These are phyloP conservation scores for Phytophthora rubi DNA, from an alignment of 352 stramenopile genomes.

Conservation along the genomic window DNA sequence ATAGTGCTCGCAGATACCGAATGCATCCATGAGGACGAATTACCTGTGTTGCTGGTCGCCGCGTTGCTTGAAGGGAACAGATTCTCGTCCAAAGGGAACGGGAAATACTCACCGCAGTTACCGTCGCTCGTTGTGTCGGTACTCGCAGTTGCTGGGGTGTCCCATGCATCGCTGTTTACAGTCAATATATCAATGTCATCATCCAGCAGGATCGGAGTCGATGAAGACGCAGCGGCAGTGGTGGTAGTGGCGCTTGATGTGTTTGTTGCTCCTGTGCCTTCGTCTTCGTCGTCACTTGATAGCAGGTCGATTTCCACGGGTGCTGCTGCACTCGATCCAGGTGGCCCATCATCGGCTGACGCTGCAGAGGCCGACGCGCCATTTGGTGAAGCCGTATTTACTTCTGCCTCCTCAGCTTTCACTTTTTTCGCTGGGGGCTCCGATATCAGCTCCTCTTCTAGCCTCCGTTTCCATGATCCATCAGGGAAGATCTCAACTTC, in stretches of 20 bases:
- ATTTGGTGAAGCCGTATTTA: conserved; percentile 13
- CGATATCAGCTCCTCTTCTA: conserved; percentile 52
- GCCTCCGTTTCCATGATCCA: conserved; percentile 76
- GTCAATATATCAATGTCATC: conserved; percentile 73
- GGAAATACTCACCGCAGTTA: conserved; percentile 53
- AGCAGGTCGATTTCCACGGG: conserved; percentile 82
- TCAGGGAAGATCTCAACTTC: conserved; percentile 92
- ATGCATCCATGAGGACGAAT: conserved; percentile 34
- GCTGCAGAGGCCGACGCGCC: conserved; percentile 14
- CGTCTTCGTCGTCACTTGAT: conserved; percentile 71
- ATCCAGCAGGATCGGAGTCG: conserved; percentile 52
- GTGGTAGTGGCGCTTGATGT: background rate
- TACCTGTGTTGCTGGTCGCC: conserved; percentile 23
- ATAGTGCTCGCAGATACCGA: conserved; percentile 47
- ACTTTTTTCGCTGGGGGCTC: conserved; percentile 58
- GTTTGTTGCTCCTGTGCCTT: conserved; percentile 19
- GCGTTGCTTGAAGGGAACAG: conserved; percentile 45
- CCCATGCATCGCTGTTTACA: conserved; percentile 71
- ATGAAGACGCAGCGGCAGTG: conserved; percentile 7
- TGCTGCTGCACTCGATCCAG: conserved; percentile 35
- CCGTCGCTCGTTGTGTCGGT: conserved; percentile 36
- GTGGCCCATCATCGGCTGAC: conserved; percentile 17
- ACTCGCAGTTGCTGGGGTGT: conserved; percentile 33
- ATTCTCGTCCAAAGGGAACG: conserved; percentile 67
- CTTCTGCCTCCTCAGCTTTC: conserved; percentile 54